Evolutionary conservation across 2,329 filamentous ascomycete genomes (phyloP).

Genomic region (Colletotrichum sp.): DNA sequence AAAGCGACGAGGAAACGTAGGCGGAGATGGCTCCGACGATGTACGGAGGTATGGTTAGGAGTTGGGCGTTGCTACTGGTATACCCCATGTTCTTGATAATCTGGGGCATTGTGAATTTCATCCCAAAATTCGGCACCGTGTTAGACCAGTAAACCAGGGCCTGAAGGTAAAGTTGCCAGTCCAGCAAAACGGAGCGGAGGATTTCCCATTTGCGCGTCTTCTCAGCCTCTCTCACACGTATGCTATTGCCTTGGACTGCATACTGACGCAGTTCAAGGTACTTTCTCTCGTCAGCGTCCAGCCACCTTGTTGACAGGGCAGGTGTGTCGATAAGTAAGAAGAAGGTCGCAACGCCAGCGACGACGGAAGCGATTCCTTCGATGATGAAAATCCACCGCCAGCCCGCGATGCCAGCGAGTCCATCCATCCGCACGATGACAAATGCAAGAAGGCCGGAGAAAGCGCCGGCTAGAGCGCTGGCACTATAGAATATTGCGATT

Average conservation of each 20-base stretch:
- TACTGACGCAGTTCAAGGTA: slow-evolving; percentile 35
- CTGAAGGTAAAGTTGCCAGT: slow-evolving; percentile 40
- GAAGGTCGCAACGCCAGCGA: slow-evolving; percentile 28
- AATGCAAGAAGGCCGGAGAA: slow-evolving; percentile 66
- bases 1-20: slow-evolving; percentile 66
- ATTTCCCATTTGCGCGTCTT: slow-evolving; percentile 25
- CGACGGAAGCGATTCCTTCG: slow-evolving; percentile 28
- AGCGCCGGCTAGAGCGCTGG: slow-evolving; percentile 70
- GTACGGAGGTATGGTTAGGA: slow-evolving; percentile 28
- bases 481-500: slow-evolving; percentile 74
- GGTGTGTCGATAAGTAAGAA: slow-evolving; percentile 28
- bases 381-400: slow-evolving; percentile 41
- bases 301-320: slow-evolving; percentile 24
- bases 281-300: slow-evolving; percentile 24
- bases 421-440: slow-evolving; percentile 59
- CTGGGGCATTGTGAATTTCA: slow-evolving; percentile 42
- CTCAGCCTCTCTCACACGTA: not conserved
- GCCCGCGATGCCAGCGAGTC: slow-evolving; percentile 40
- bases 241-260: slow-evolving; percentile 28
- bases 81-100: slow-evolving; percentile 39
- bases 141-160: slow-evolving; percentile 33
- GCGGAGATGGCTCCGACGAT: slow-evolving; percentile 48
- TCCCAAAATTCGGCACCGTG: slow-evolving; percentile 32
- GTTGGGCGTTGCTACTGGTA: slow-evolving; percentile 31
- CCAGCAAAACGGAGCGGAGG: slow-evolving; percentile 27